Conservation (phyloP, 371 early-diverging fungal species). For the Zopfochytrium polystomum region DNA sequence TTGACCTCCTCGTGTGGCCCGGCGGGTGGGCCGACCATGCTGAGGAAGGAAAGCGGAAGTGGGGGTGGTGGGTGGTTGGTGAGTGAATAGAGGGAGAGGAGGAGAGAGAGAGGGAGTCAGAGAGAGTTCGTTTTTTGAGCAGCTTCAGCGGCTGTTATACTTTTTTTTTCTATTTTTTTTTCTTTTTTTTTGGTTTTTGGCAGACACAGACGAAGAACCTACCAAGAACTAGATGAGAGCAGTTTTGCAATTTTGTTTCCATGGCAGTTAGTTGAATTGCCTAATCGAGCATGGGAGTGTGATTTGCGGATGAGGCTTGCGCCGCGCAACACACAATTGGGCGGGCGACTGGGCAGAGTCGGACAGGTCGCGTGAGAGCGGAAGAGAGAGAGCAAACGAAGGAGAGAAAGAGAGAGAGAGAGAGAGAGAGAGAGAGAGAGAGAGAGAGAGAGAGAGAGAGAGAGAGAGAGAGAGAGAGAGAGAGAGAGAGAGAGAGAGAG, state of each 20-base stretch:
- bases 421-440: no score
- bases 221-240: no score
- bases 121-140: not conserved
- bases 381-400: no score
- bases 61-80: not conserved
- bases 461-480: no score
- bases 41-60: no score
- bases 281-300: not conserved
- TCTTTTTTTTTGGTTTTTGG: no score
- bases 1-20: no score
- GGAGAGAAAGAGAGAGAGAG: no score
- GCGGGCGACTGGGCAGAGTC: slow-evolving; percentile 7
- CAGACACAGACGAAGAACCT: not conserved
- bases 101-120: not conserved
- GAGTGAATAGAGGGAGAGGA: not conserved
- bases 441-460: no score
- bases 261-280: not conserved
- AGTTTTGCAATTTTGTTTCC: not conserved
- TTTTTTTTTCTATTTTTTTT: not conserved
- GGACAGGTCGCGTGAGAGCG: no score
- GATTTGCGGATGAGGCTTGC: not conserved
- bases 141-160: slow-evolving; percentile 11
- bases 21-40: no score
- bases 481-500: no score
- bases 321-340: not conserved